Evolutionary conservation across 805 yeast genomes (phyloP).

Genomic region (Nakazawaea peltata): DNA sequence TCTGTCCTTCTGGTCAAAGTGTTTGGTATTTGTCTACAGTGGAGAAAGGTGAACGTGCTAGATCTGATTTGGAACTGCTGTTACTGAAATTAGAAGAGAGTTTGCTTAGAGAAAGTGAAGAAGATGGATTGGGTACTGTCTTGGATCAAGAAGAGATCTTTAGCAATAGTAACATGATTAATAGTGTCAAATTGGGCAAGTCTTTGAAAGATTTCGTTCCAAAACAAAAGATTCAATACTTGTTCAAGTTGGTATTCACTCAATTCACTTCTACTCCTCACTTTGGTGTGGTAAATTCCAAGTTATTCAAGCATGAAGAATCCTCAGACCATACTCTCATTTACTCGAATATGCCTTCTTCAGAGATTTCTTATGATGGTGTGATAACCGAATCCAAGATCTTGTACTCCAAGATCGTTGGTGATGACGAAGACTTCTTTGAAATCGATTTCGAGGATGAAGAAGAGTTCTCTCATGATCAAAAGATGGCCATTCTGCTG

Average conservation of each 20-base stretch:
- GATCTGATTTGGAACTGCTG: constrained; percentile 74
- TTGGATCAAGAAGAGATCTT: constrained; percentile 38
- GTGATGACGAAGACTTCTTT: constrained; percentile 92
- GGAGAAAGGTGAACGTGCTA: constrained; percentile 63
- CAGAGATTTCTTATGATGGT: constrained; percentile 90
- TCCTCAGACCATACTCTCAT: constrained; percentile 41
- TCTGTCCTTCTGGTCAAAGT: constrained; percentile 79
- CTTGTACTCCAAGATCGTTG: constrained; percentile 73
- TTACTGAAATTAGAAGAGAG: constrained; percentile 71
- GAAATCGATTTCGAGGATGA: constrained; percentile 96
- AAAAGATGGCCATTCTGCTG: constrained; percentile 2
- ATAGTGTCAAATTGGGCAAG: constrained; percentile 81
- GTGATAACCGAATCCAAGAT: constrained; percentile 73
- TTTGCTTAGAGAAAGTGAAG: constrained; percentile 70
- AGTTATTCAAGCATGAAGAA: constrained; percentile 29
- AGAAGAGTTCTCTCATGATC: constrained; percentile 35
- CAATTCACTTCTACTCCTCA: constrained; percentile 52
- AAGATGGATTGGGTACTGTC: constrained; percentile 45
- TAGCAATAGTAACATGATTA: constrained; percentile 56
- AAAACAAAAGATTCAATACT: constrained; percentile 54
- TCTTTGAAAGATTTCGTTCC: constrained; percentile 82
- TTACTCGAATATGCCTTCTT: constrained; percentile 59
- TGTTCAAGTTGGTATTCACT: constrained; percentile 54
- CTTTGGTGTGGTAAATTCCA: constrained; percentile 40
- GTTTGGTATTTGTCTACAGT: constrained; percentile 85